phyloP scores from a whole-genome alignment of 73 alveolate genomes.

The Symbiodinium pilosum region DNA sequence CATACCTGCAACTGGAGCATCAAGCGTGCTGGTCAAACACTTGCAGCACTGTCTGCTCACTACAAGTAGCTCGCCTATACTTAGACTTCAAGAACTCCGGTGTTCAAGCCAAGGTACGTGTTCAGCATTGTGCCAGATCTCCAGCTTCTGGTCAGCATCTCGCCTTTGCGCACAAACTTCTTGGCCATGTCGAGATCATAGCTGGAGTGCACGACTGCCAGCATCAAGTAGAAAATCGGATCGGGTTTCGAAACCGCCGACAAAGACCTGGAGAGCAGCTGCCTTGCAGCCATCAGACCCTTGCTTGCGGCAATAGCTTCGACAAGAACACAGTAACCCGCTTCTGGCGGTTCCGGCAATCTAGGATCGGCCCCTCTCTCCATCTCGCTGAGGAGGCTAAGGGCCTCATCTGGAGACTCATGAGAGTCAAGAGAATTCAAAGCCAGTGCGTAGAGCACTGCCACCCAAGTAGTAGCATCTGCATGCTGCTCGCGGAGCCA shows the following conservation, averaged over 20 bases:
- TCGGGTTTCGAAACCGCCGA: not conserved
- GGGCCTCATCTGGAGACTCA: conserved; percentile 32
- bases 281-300: conserved; percentile 2
- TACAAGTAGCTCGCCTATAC: too few relatives aligned
- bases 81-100: too few relatives aligned
- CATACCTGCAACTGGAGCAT: not conserved
- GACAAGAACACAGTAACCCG: conserved; percentile 40
- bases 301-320: not conserved
- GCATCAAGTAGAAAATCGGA: conserved; percentile 7
- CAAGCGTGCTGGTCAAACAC: too few relatives aligned
- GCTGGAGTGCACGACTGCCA: conserved; percentile 3
- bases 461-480: not conserved
- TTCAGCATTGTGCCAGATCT: too few relatives aligned
- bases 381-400: conserved; percentile 16
- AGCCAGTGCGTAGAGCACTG: conserved; percentile 12
- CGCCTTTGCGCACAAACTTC: conserved; percentile 29
- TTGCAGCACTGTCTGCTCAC: too few relatives aligned
- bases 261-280: not conserved
- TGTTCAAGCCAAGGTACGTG: too few relatives aligned
- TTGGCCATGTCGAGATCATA: not conserved
- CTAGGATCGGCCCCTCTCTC: conserved; percentile 34
- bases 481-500: conserved; percentile 50
- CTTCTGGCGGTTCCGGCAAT: conserved; percentile 1
- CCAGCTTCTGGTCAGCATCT: not conserved
- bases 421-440: not conserved